phyloP scores from a whole-genome alignment of 2,329 filamentous ascomycete species.

The Didymella lethalis region DNA sequence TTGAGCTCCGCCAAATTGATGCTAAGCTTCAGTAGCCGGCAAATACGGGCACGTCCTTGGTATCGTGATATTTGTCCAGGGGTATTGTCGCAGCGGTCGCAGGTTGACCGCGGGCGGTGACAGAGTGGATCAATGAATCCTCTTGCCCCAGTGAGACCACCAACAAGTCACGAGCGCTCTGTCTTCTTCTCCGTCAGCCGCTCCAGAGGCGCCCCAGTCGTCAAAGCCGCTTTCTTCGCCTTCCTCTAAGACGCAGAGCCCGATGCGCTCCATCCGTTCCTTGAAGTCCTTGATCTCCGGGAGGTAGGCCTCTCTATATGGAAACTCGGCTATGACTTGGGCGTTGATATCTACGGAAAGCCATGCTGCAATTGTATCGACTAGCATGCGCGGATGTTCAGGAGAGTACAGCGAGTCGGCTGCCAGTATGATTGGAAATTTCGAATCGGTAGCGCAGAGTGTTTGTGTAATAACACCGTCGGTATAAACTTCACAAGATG shows the following conservation, averaged over 20 bases:
- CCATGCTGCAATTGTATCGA: constrained; percentile 73
- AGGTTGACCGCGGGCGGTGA: constrained; percentile 23
- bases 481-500: constrained; percentile 50
- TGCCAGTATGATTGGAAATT: constrained; percentile 72
- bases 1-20: constrained; percentile 5
- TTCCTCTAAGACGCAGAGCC: constrained; percentile 64
- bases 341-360: constrained; percentile 65
- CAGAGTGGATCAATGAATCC: constrained; percentile 23
- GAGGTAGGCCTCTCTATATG: constrained; percentile 74
- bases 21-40: constrained; percentile 13
- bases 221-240: constrained; percentile 72
- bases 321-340: constrained; percentile 80
- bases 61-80: constrained; percentile 11
- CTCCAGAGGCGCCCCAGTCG: constrained; percentile 68
- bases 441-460: constrained; percentile 25
- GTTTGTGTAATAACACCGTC: constrained; percentile 11
- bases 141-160: constrained; percentile 68
- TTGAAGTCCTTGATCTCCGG: constrained; percentile 71
- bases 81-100: constrained; percentile 8
- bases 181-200: constrained; percentile 58
- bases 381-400: constrained; percentile 78
- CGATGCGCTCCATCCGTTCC: constrained; percentile 64
- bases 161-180: constrained; percentile 67
- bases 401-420: constrained; percentile 90
- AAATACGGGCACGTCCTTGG: constrained; percentile 5